Evolutionary conservation across 129 eudicot species (phyloP).

Genomic region (Flaveria brownii): DNA sequence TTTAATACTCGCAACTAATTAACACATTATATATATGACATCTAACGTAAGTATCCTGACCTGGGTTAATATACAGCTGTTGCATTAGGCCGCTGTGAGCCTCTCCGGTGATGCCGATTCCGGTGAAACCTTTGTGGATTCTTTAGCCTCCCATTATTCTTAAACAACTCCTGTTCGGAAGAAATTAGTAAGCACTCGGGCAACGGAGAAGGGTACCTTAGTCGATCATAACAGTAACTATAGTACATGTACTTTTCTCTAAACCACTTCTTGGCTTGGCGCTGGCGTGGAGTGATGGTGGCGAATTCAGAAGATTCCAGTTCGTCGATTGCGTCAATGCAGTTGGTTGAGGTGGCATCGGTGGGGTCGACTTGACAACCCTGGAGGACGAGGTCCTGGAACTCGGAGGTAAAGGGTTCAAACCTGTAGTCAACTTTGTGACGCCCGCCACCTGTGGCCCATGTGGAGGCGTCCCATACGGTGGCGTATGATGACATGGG

Average conservation of each 20-base stretch:
- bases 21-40: background rate
- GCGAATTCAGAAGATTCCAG: constrained; percentile 49
- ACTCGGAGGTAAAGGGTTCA: constrained; percentile 67
- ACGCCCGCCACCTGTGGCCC: constrained; percentile 84
- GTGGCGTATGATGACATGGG: constrained; percentile 94
- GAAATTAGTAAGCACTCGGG: constrained; percentile 66
- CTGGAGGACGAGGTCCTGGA: constrained; percentile 65
- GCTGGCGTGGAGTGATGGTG: constrained; percentile 49
- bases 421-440: constrained; percentile 61
- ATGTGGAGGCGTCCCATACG: constrained; percentile 82
- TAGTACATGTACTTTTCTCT: constrained; percentile 70
- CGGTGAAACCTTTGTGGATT: constrained; percentile 39
- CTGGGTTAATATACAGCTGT: constrained; percentile 27
- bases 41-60: background rate
- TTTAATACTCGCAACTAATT: background rate
- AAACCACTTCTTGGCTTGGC: constrained; percentile 52
- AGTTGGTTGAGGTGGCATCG: constrained; percentile 50
- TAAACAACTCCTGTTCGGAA: constrained; percentile 51
- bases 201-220: constrained; percentile 61
- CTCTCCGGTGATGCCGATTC: constrained; percentile 34
- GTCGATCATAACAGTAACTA: constrained; percentile 62
- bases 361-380: constrained; percentile 79
- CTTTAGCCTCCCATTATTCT: constrained; percentile 52
- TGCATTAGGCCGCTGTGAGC: constrained; percentile 33
- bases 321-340: constrained; percentile 44